Evolutionary conservation across 2,329 filamentous ascomycete species (phyloP), one percentile per base, ranked within the genome.

Genomic region (Aspergillus niger): DNA sequence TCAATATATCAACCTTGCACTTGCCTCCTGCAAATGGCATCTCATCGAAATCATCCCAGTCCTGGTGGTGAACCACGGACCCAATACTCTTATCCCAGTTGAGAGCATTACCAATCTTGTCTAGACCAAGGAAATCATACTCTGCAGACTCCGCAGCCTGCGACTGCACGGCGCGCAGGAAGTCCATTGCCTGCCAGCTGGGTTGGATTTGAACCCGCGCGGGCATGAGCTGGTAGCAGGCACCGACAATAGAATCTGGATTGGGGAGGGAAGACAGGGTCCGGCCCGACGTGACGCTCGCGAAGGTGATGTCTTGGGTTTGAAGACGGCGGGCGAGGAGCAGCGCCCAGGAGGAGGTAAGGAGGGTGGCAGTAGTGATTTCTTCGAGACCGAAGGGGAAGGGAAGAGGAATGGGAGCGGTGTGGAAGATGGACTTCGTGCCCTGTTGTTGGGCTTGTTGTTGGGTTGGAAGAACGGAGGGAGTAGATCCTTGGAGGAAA

Each of bases 291-390:
- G 86, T 85, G 1, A 89, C 85, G 65, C 86, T 82, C 49, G 86
- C 86, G 65, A 89, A 89, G 8, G 84, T 80, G 26, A 89, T 82
- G 66, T 89, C 86, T 2, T 73, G 72, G 2, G 74, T 71, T 0
- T 67, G 65, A 0, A 84, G 77, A 15, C 81, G 81, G 3, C 80
- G 81, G 2, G 86, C 82, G 1, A 89, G 81, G 13, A 83, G 81
- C 2, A 88, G 70, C 0, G 86, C 84, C 86, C 86, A 89, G 0
- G 85, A 85, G 0, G 86, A 86, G 0, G 85, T 86, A 1, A 86
- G 85, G 0, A 89, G 74, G 0, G 83, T 87, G 2, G 86, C 86
- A 5, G 83, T 79, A 0, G 87, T 89, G 58, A 86, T 82, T 59
- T 84, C 82, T 54, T 75, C 76, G 3, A 44, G 39, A 5, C 32